These are phyloP conservation scores for Phialophora chinensis DNA, from an alignment of 2,329 filamentous ascomycete species.

Conservation along the genomic window DNA sequence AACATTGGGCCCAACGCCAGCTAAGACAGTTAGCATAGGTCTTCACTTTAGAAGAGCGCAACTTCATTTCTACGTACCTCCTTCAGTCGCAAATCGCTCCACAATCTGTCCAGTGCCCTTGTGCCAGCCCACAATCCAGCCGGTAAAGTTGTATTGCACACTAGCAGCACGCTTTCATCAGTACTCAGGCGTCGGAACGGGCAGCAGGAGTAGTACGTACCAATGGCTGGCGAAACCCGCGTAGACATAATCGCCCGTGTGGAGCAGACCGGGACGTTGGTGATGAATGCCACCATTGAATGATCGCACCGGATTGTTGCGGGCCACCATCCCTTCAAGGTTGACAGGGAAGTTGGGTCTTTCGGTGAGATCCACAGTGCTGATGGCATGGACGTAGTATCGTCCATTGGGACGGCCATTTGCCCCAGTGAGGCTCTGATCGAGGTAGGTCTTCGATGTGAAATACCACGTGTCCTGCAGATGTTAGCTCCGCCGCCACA, in stretches of 20 bases:
- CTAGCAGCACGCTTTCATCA: conserved; percentile 16
- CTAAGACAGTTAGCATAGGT: not conserved
- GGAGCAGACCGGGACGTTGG: conserved; percentile 57
- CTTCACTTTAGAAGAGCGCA: not conserved
- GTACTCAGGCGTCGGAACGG: not conserved
- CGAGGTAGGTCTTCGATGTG: conserved; percentile 57
- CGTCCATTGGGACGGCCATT: conserved; percentile 47
- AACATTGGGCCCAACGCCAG: conserved; percentile 31
- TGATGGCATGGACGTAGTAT: conserved; percentile 51
- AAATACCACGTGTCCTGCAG: conserved; percentile 54
- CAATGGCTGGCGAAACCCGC: conserved; percentile 63
- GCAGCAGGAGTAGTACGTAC: conserved; percentile 14
- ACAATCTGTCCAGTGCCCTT: conserved; percentile 33
- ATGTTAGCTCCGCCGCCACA: conserved; percentile 2
- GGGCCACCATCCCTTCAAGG: conserved; percentile 54
- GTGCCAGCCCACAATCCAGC: conserved; percentile 59
- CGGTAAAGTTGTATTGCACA: conserved; percentile 63
- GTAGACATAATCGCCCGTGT: conserved; percentile 57
- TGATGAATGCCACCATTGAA: conserved; percentile 61
- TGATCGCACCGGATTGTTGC: conserved; percentile 56
- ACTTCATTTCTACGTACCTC: conserved; percentile 4
- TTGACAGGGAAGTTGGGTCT: conserved; percentile 55
- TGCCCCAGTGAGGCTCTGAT: conserved; percentile 46
- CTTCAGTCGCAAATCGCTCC: conserved; percentile 34
- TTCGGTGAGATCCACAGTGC: conserved; percentile 49